Conservation (phyloP, 2,329 filamentous ascomycete genomes). For the Penicillium palitans region DNA sequence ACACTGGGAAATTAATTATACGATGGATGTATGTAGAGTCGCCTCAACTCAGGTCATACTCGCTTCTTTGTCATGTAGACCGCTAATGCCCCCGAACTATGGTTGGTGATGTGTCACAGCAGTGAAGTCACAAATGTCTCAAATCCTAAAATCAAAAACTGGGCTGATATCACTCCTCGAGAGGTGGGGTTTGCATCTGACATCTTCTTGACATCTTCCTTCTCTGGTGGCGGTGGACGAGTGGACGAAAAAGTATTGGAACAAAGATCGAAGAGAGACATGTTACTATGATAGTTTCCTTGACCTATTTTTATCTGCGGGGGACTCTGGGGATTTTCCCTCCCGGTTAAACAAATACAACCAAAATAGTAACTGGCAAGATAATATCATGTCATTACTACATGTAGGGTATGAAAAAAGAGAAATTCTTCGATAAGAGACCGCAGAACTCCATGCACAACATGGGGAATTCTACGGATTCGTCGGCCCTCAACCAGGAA, state of each 20-base stretch:
- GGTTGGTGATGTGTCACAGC: slow-evolving; percentile 26
- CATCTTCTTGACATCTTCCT: not conserved
- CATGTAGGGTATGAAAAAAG: not conserved
- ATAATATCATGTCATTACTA: slow-evolving; percentile 1
- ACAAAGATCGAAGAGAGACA: not conserved
- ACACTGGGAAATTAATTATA: slow-evolving; percentile 2
- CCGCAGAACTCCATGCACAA: not conserved
- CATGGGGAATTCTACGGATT: not conserved
- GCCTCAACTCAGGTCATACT: not conserved
- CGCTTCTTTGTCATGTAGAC: not conserved
- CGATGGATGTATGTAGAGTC: not conserved
- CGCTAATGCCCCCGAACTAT: slow-evolving; percentile 4
- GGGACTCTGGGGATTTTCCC: not conserved
- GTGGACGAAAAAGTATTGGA: too few relatives aligned
- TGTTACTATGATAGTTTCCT: not conserved
- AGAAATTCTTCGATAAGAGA: not conserved
- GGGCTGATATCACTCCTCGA: not conserved
- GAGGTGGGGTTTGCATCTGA: not conserved
- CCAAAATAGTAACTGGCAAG: not conserved
- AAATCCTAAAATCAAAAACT: not conserved
- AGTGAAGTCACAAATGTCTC: slow-evolving; percentile 3
- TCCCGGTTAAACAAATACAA: not conserved
- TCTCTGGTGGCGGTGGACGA: not conserved
- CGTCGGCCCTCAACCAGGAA: not conserved
- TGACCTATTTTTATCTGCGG: not conserved